Conservation (phyloP, 1,284 basidiomycete genomes). For the Ustilago xerochloae region DNA sequence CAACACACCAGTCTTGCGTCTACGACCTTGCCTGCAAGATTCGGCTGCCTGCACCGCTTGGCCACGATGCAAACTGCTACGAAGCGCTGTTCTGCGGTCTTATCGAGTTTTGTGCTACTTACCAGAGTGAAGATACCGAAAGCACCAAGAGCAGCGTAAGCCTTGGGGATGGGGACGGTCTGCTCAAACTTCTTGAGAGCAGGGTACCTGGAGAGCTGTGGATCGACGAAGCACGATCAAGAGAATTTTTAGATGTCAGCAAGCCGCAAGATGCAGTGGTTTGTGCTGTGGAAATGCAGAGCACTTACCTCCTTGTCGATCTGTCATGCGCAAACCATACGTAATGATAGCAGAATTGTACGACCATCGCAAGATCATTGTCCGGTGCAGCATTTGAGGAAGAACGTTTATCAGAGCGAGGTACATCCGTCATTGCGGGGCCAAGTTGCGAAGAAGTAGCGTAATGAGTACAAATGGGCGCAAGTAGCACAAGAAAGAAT, state of each 20-base stretch:
- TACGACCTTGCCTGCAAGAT: no score
- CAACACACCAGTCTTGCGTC: no score
- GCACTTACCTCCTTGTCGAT: constrained; percentile 90
- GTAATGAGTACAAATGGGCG: no score
- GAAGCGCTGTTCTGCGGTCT: no score
- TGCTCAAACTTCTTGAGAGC: constrained; percentile 76
- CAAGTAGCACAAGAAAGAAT: no score
- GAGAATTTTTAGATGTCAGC: background rate
- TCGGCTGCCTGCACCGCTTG: no score
- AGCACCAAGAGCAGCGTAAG: constrained; percentile 84
- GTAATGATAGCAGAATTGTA: background rate
- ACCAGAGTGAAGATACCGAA: constrained; percentile 72
- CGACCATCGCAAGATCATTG: background rate
- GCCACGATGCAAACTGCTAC: no score
- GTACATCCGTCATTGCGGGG: no score
- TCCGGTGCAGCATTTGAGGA: background rate
- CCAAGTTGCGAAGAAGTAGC: no score
- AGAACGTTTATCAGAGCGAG: no score
- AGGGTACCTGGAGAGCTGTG: constrained; percentile 88
- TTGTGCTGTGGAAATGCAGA: background rate
- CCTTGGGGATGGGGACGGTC: constrained; percentile 91
- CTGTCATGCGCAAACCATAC: constrained; percentile 69
- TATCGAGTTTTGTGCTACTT: constrained; percentile 12
- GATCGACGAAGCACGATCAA: background rate
- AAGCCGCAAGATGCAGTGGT: background rate